Evolutionary conservation across 192 early-diverging fungal genomes (phyloP).

Genomic region (Backusella circina): DNA sequence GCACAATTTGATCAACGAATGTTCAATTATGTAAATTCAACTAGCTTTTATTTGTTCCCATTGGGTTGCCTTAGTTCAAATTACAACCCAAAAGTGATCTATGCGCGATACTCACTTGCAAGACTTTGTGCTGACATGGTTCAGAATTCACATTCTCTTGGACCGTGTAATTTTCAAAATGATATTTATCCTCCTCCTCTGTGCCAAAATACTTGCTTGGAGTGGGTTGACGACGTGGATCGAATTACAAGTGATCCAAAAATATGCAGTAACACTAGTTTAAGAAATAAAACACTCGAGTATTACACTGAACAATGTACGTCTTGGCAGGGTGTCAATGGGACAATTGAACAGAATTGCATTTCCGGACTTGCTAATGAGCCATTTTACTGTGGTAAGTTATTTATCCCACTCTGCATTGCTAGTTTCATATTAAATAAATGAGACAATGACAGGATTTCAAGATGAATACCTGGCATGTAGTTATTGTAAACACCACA

Average conservation of each 20-base stretch:
- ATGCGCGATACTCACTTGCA: conserved; percentile 26
- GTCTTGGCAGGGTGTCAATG: conserved; percentile 16
- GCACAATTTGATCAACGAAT: conserved; percentile 19
- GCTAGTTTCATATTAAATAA: background rate
- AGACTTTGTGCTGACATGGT: conserved; percentile 17
- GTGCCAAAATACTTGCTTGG: conserved; percentile 18
- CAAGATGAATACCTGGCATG: conserved; percentile 7
- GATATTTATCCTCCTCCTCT: conserved; percentile 18
- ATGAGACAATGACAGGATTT: background rate
- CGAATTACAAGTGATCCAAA: background rate
- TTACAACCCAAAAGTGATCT: conserved; percentile 11
- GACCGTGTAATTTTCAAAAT: conserved; percentile 16
- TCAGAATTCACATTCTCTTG: conserved; percentile 9
- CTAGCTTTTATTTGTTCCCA: conserved; percentile 10
- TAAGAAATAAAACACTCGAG: background rate
- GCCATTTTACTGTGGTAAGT: conserved; percentile 26
- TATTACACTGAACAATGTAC: conserved; percentile 5
- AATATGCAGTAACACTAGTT: background rate
- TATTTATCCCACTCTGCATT: background rate
- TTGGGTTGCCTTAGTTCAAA: conserved; percentile 18
- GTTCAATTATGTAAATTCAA: conserved; percentile 3
- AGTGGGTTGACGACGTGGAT: conserved; percentile 8
- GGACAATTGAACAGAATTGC: conserved; percentile 6
- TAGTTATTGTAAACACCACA: background rate
- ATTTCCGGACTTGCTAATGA: conserved; percentile 26